phyloP scores from a whole-genome alignment of 257 asterid genomes.

The Solanum pimpinellifolium region DNA sequence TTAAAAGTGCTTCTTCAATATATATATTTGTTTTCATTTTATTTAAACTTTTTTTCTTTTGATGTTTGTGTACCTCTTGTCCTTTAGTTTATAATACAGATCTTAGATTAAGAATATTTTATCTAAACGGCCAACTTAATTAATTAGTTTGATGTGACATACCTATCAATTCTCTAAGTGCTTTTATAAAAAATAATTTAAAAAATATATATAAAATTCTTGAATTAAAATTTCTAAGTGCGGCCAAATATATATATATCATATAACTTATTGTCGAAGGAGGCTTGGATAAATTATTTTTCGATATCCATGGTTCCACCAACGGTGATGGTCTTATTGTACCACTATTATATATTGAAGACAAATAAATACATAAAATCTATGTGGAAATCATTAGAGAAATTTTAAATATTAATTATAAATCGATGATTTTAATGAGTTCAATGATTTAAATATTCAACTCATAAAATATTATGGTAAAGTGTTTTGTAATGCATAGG shows the following conservation, averaged over 20 bases:
- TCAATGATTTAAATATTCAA: background rate
- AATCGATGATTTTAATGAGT: background rate
- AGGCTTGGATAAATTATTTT: background rate
- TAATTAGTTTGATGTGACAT: background rate
- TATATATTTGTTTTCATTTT: background rate
- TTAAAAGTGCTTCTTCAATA: background rate
- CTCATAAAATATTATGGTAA: background rate
- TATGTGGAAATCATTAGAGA: background rate
- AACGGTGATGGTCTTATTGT: background rate
- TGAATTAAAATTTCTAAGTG: background rate
- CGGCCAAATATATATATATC: background rate
- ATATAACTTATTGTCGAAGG: background rate
- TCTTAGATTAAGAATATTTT: background rate
- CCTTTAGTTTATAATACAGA: background rate
- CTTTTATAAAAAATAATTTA: background rate
- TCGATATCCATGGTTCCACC: background rate
- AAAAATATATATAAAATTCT: background rate
- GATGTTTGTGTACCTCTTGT: background rate
- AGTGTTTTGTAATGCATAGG: background rate
- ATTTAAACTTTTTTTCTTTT: background rate
- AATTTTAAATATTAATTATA: background rate
- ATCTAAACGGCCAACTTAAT: background rate
- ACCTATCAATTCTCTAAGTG: background rate
- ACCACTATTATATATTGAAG: background rate
- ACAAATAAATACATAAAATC: background rate